Evolutionary conservation across 306 rosid genomes (phyloP).

Genomic region (Prinsepia uniflora): DNA sequence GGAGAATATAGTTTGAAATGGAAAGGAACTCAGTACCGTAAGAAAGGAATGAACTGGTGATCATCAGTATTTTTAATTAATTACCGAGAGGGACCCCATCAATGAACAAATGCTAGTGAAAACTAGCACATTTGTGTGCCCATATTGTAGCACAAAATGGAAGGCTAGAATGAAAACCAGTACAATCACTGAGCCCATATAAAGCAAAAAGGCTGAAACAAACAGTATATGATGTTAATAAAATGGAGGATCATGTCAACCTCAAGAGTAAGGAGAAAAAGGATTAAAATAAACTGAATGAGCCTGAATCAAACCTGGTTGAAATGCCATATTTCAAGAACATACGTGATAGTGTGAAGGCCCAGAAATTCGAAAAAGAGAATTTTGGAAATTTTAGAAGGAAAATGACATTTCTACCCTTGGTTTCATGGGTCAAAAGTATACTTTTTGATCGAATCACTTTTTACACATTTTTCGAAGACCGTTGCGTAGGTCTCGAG

Average conservation of each 20-base stretch:
- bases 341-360: constrained; percentile 60
- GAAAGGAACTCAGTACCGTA: background rate
- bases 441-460: too few species aligned
- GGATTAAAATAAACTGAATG: constrained; percentile 1
- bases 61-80: constrained; percentile 11
- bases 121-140: constrained; percentile 69
- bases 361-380: constrained; percentile 42
- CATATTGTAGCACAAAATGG: constrained; percentile 71
- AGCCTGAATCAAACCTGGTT: constrained; percentile 55
- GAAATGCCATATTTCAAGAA: constrained; percentile 70
- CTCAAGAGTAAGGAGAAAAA: constrained; percentile 1
- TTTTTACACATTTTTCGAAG: too few species aligned
- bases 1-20: background rate
- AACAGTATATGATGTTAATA: constrained; percentile 19
- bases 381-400: too few species aligned
- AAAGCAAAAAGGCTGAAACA: constrained; percentile 69
- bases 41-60: constrained; percentile 11
- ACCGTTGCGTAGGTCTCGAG: too few species aligned
- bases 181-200: constrained; percentile 56
- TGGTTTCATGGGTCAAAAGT: too few species aligned
- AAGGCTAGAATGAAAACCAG: constrained; percentile 68
- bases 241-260: constrained; percentile 9
- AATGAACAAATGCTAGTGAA: constrained; percentile 79
- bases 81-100: constrained; percentile 88
- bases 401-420: too few species aligned